These are phyloP conservation scores for Sphagnurus paluster DNA, from an alignment of 1,284 basidiomycete genomes.

Conservation along the genomic window DNA sequence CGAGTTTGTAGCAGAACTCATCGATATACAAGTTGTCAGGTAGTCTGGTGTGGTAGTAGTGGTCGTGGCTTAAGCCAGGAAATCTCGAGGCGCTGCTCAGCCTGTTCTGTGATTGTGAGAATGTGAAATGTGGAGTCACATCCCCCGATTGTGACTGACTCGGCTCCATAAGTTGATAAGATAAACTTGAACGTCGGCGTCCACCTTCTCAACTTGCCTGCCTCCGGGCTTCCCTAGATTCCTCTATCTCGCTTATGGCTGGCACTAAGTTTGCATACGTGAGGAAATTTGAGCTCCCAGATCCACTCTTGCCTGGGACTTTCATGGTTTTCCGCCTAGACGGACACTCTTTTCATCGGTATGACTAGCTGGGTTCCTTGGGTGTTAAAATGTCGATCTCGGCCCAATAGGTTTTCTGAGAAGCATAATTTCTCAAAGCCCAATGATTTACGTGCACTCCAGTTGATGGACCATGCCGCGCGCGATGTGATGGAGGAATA, in stretches of 20 bases:
- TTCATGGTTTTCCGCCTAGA: constrained; percentile 90
- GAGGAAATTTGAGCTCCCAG: constrained; percentile 86
- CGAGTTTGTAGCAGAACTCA: constrained; percentile 44
- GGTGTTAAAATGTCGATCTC: constrained; percentile 7
- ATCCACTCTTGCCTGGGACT: constrained; percentile 81
- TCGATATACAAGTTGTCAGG: constrained; percentile 24
- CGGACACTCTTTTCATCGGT: constrained; percentile 95
- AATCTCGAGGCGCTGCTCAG: constrained; percentile 10
- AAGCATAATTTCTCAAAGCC: constrained; percentile 86
- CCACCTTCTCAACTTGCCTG: no score
- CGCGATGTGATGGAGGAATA: constrained; percentile 80
- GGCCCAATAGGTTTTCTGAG: constrained; percentile 74
- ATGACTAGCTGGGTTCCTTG: constrained; percentile 20
- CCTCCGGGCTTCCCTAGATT: no score
- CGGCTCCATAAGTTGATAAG: background rate
- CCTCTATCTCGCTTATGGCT: no score
- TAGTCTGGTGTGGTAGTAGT: constrained; percentile 2
- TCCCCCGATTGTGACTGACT: constrained; percentile 12
- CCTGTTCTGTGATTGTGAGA: constrained; percentile 6
- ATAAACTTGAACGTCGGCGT: no score
- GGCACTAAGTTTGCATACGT: constrained; percentile 93
- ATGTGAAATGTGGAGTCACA: constrained; percentile 19
- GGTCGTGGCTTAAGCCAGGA: constrained; percentile 11
- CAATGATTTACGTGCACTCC: constrained; percentile 85
- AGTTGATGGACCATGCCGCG: constrained; percentile 94